Conservation (phyloP, 2,329 filamentous ascomycete species). For the Xylariaceae sp. region DNA sequence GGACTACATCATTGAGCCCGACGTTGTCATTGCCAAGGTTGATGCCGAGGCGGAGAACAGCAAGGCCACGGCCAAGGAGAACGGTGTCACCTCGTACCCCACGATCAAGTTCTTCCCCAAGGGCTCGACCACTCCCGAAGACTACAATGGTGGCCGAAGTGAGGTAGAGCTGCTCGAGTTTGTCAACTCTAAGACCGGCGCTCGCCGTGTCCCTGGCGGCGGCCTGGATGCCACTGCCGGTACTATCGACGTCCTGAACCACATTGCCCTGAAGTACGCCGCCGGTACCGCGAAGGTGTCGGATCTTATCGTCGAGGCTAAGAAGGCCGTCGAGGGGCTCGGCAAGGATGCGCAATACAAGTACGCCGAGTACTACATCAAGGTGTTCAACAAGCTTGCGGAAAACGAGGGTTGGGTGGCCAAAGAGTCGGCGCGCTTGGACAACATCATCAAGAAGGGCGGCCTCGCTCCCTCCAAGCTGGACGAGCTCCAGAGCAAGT, state of each 20-base stretch:
- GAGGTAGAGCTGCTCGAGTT: conserved; percentile 74
- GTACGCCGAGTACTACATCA: conserved; percentile 91
- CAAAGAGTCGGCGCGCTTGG: conserved; percentile 80
- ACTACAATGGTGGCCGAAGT: conserved; percentile 69
- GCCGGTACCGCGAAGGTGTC: conserved; percentile 53
- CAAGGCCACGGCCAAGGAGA: conserved; percentile 69
- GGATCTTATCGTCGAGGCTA: conserved; percentile 63
- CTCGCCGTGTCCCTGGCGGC: conserved; percentile 76
- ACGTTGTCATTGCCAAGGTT: conserved; percentile 87
- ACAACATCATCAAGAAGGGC: conserved; percentile 78
- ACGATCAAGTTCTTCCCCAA: conserved; percentile 98
- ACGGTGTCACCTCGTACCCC: conserved; percentile 81
- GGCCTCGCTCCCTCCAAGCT: conserved; percentile 79
- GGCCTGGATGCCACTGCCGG: conserved; percentile 73
- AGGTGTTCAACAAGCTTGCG: conserved; percentile 79
- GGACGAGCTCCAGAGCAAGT: conserved; percentile 80
- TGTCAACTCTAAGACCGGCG: conserved; percentile 84
- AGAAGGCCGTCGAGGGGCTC: conserved; percentile 62
- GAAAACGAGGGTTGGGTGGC: conserved; percentile 71
- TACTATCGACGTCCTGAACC: conserved; percentile 73
- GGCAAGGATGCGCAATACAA: conserved; percentile 60
- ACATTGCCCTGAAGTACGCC: conserved; percentile 67
- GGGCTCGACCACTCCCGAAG: conserved; percentile 65
- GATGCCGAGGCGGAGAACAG: conserved; percentile 83
- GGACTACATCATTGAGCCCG: conserved; percentile 71